These are phyloP conservation scores for Jaapia argillacea DNA, from an alignment of 768 basidiomycete genomes.

Conservation along the genomic window DNA sequence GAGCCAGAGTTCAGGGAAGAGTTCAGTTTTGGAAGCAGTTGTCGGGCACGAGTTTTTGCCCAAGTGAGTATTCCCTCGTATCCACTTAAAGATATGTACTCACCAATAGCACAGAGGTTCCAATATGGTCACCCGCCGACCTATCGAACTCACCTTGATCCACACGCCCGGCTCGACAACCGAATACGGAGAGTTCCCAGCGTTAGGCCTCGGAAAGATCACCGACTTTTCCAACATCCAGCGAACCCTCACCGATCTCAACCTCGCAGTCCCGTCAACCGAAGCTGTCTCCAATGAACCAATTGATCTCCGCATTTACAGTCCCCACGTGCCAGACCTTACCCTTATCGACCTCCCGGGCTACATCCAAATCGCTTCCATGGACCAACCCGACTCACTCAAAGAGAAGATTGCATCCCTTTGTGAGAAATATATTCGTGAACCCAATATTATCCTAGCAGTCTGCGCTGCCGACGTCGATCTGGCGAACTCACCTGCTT, in stretches of 20 bases:
- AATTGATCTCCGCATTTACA: conserved; percentile 95
- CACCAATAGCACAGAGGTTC: conserved; percentile 55
- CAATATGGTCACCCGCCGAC: conserved; percentile 98
- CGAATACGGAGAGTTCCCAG: conserved; percentile 94
- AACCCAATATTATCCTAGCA: conserved; percentile 99
- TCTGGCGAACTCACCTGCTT: conserved; percentile 93
- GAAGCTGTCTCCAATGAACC: conserved; percentile 92
- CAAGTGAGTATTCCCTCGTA: conserved; percentile 60
- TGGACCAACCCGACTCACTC: conserved; percentile 92
- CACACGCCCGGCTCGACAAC: conserved; percentile 66
- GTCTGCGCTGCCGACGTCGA: conserved; percentile 99
- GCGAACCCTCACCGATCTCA: conserved; percentile 87
- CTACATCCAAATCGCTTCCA: conserved; percentile 88
- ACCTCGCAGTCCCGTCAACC: conserved; percentile 82
- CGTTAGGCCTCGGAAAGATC: conserved; percentile 80
- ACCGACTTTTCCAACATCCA: conserved; percentile 90
- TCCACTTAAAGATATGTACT: conserved; percentile 2
- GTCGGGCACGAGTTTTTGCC: conserved; percentile 98
- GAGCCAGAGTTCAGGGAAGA: conserved; percentile 97
- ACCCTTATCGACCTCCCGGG: conserved; percentile 97
- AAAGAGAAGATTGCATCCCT: conserved; percentile 86
- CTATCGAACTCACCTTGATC: conserved; percentile 94
- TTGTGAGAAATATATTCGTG: conserved; percentile 97
- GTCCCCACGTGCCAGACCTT: conserved; percentile 91
- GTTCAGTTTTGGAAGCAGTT: conserved; percentile 92